Conservation (phyloP, 2,329 filamentous ascomycete species). For the Colletotrichum cuscutae region DNA sequence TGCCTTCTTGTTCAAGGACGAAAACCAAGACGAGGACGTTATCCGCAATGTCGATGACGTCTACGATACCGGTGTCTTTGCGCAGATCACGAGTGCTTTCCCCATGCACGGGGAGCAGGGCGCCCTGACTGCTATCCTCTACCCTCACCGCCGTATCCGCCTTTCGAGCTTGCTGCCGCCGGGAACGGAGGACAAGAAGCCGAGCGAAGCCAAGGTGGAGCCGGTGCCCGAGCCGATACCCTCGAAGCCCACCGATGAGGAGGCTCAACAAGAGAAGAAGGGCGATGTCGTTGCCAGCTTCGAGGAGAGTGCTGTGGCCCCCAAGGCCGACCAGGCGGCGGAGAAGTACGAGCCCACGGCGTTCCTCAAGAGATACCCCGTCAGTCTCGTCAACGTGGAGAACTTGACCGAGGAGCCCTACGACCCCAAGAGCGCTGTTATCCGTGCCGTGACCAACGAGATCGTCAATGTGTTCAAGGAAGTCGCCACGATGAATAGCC, state of each 20-base stretch:
- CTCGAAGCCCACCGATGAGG: constrained; percentile 61
- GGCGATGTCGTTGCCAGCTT: constrained; percentile 98
- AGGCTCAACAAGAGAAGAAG: constrained; percentile 72
- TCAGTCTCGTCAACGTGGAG: constrained; percentile 95
- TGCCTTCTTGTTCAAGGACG: constrained; percentile 96
- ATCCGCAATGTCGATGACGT: constrained; percentile 93
- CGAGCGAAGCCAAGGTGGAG: constrained; percentile 61
- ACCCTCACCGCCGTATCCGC: constrained; percentile 94
- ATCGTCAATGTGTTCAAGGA: constrained; percentile 99
- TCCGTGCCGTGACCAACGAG: constrained; percentile 93
- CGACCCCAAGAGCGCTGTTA: constrained; percentile 88
- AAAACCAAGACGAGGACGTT: constrained; percentile 91
- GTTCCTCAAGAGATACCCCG: constrained; percentile 89
- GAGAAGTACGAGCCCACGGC: constrained; percentile 85
- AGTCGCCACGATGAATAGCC: constrained; percentile 89
- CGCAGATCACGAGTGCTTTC: constrained; percentile 96
- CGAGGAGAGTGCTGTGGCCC: constrained; percentile 80
- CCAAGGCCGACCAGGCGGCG: constrained; percentile 60
- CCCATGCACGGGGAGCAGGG: constrained; percentile 88
- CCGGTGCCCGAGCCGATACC: constrained; percentile 69
- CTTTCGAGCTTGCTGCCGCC: constrained; percentile 86
- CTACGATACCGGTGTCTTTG: constrained; percentile 95
- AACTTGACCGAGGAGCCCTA: constrained; percentile 90
- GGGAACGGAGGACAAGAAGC: constrained; percentile 59
- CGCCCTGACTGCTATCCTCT: constrained; percentile 90